Evolutionary conservation across 345 rosid genomes (phyloP).

Genomic region (Bruguiera gymnorhiza): DNA sequence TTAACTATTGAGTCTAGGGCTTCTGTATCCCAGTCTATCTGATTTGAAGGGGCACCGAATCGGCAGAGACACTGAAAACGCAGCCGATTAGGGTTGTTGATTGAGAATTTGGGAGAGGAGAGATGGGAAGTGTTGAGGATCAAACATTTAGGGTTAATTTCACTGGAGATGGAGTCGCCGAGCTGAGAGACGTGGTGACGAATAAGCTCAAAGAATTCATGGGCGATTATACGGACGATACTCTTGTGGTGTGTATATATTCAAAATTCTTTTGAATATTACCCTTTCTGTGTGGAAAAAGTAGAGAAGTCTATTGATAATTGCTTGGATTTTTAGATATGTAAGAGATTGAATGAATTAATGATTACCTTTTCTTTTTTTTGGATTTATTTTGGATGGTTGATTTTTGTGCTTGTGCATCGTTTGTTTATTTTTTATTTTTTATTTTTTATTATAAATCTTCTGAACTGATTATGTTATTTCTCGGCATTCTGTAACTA

Average conservation of each 20-base stretch:
- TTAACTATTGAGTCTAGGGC: neutral
- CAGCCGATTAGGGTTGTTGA: slow-evolving; percentile 6
- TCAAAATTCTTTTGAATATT: neutral
- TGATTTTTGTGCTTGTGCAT: too few species aligned
- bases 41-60: neutral
- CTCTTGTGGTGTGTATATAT: slow-evolving; percentile 66
- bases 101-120: slow-evolving; percentile 9
- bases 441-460: too few species aligned
- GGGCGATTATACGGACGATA: slow-evolving; percentile 98
- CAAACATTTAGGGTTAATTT: slow-evolving; percentile 65
- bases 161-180: slow-evolving; percentile 65
- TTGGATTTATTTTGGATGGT: too few species aligned
- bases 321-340: too few species aligned
- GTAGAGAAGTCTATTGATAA: too few species aligned
- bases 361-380: too few species aligned
- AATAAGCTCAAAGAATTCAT: slow-evolving; percentile 89
- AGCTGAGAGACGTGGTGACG: slow-evolving; percentile 62
- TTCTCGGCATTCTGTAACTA: too few species aligned
- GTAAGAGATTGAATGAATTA: too few species aligned
- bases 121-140: slow-evolving; percentile 77
- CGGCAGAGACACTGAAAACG: neutral
- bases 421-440: too few species aligned
- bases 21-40: neutral
- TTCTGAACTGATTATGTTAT: too few species aligned
- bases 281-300: neutral